phyloP scores from a whole-genome alignment of 1,139 yeast species.

The Sugiyamaella japonica region DNA sequence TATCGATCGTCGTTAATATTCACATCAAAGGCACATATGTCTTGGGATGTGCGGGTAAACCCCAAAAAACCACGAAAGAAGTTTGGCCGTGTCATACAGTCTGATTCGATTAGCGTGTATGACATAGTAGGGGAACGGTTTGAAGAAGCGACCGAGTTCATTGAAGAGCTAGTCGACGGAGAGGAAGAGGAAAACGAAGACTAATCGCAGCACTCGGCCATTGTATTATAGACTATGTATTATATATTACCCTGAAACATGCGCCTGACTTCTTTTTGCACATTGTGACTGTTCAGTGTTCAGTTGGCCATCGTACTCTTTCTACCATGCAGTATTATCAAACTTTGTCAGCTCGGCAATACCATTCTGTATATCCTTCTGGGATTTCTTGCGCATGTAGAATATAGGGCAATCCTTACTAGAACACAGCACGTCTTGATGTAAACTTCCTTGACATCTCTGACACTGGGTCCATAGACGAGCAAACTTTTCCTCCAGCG shows the following conservation, averaged over 20 bases:
- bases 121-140: constrained; percentile 78
- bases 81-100: constrained; percentile 81
- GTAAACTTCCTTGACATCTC: constrained; percentile 93
- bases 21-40: constrained; percentile 68
- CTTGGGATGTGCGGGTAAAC: constrained; percentile 64
- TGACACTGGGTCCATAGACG: constrained; percentile 98
- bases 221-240: constrained; percentile 12
- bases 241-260: not conserved
- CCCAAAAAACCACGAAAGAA: constrained; percentile 81
- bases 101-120: constrained; percentile 66
- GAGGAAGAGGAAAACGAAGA: constrained; percentile 23
- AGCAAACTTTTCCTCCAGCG: constrained; percentile 78
- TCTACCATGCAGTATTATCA: constrained; percentile 44
- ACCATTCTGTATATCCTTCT: constrained; percentile 75
- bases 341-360: constrained; percentile 71
- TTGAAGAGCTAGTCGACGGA: constrained; percentile 66
- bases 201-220: not conserved
- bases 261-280: no score
- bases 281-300: not conserved
- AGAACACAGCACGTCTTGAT: constrained; percentile 93
- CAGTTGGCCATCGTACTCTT: not conserved
- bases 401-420: constrained; percentile 97
- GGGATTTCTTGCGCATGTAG: constrained; percentile 95
- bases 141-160: constrained; percentile 81
- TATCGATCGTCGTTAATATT: constrained; percentile 82